Base-by-base conservation (phyloP, 306 rosid species). In the Dryas drummondii region DNA sequence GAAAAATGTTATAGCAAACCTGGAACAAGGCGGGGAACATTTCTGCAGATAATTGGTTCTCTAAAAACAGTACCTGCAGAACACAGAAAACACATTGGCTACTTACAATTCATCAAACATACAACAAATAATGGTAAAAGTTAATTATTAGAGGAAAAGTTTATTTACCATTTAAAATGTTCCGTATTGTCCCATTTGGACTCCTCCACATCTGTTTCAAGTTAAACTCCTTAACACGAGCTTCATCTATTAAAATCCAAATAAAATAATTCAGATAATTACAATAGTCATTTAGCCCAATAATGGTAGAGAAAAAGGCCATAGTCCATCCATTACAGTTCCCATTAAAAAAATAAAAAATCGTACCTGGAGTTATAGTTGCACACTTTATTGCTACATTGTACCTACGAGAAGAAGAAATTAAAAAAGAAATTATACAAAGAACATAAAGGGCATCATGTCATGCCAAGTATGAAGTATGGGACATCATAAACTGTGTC, bases 361-460 rank as follows among this genome's bases (percentile, higher is more conserved):
- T 16, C 13, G 32, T 72, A 72, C 98, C 98, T 76, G 98, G 98
- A 79, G 96, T 94, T 68, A 94, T 91, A 64, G 97, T 94, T 80
- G 98, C 98, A 81, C 98, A 94, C 81, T 94, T 94, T 85, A 91
- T 94, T 68, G 97, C 98, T 9, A 91, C 98, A 80, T 91, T 94
- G 74, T 91, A 94, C 90, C 98, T 94, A 73, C 75, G 32, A 58
- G 37, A 41, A 75, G 42, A 61, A 17, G 53, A 58, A 4, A 48
- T 54, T 10, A 46, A 59, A 56, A 37, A 44, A 1, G 2, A 49
- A 37, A 47, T 40, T 41, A 66, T 47, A 40, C 16, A 15, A 44
- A 15, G 32, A 40, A 52, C 47, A 49, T 14, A 56, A 66, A 40
- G 73, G 9, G 61, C 62, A 72, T 6, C 41, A 0, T 32, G 53